phyloP scores from a whole-genome alignment of 805 yeast species.

The Ogataea thermomethanolica region DNA sequence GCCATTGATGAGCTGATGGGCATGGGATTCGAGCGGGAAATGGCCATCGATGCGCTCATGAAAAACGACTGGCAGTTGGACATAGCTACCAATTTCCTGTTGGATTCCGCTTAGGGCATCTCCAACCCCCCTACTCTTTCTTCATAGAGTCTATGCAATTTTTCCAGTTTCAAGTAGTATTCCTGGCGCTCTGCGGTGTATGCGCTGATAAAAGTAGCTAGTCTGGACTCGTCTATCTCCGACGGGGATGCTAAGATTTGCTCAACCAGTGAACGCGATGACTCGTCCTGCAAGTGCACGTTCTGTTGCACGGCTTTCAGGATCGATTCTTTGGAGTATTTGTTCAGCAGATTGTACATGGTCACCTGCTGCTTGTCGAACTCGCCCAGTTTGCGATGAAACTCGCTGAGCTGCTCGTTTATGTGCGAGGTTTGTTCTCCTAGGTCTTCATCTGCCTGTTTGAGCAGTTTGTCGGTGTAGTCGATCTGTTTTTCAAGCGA shows the following conservation, averaged over 20 bases:
- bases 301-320: conserved; percentile 34
- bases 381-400: conserved; percentile 18
- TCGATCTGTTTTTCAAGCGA: conserved; percentile 38
- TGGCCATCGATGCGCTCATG: conserved; percentile 65
- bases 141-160: conserved; percentile 45
- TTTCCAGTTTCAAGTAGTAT: conserved; percentile 45
- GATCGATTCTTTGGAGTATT: conserved; percentile 34
- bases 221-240: conserved; percentile 28
- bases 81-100: conserved; percentile 79
- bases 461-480: conserved; percentile 32
- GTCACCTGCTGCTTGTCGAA: conserved; percentile 26
- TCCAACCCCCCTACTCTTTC: conserved; percentile 37
- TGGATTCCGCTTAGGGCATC: conserved; percentile 57
- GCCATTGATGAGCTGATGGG: conserved; percentile 78
- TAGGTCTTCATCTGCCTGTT: conserved; percentile 23
- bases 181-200: conserved; percentile 40
- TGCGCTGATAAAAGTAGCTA: conserved; percentile 36
- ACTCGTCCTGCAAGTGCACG: conserved; percentile 27
- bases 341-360: conserved; percentile 30
- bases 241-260: conserved; percentile 16
- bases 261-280: conserved; percentile 13
- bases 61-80: conserved; percentile 71
- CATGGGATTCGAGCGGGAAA: conserved; percentile 78
- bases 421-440: conserved; percentile 19
- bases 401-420: conserved; percentile 22